Evolutionary conservation across 371 early-diverging fungal species (phyloP), one percentile per base, ranked within the genome.

Genomic region (Rhizopus delemar): DNA sequence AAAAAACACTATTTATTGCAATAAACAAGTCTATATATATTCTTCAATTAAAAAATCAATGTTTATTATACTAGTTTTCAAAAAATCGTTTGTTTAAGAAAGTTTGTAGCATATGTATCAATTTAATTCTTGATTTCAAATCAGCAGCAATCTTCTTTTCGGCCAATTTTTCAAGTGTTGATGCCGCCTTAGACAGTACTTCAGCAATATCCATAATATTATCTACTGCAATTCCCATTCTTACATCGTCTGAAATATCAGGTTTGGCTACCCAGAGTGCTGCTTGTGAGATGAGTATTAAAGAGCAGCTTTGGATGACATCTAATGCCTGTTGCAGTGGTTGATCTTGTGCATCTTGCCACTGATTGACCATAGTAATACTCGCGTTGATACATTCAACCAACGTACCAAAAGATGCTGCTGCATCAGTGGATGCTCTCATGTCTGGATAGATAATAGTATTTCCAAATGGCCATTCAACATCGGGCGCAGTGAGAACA

Each of bases 241-340:
- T 33, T 3, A n/a, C 53, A 3, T 67, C 66, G 1, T 64, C 57
- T 7, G 51, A 45, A 9, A 74, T 41, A 3, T 56, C 67, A n/a
- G 78, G 78, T 34, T 74, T 74, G 2, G 62, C 59, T 9, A 77
- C 65, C 71, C 71, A 77, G 28, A 77, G 56, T 3, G 60, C 65
- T 0, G 45, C 49, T 50, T 77, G 78, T 8, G 78, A 64, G 5
- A 62, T 60, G 22, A 74, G 46, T 35, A 77, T 31, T 3, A 68
- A 41, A 2, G 67, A 36, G 31, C 69, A 67, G 31, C 62, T 70
- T 45, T 74, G 69, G 15, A 74, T 50, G 5, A 70, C 59, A 53
- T 64, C 53, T 33, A 68, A 22, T 28, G 66, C 51, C 33, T 55
- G 45, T 38, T 55, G 28, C 0, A 32, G 13, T n/a, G 57, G 50